Evolutionary conservation across 2,329 filamentous ascomycete genomes (phyloP).

Genomic region (Arthrobotrys sphaeroides): DNA sequence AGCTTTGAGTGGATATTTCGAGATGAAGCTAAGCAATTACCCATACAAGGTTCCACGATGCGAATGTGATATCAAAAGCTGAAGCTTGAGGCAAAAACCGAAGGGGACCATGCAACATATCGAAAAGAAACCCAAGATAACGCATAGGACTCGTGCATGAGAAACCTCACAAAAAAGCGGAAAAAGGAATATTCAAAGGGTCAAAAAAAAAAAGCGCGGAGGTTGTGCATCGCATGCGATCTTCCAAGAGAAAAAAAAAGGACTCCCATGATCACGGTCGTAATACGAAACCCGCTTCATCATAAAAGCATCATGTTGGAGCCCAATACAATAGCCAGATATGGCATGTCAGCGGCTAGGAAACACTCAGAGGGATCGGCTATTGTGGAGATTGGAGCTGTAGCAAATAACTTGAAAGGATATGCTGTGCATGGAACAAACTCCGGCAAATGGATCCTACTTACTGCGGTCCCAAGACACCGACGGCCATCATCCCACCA

Average conservation of each 20-base stretch:
- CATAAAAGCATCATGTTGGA: constrained; percentile 33
- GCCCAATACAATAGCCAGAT: constrained; percentile 46
- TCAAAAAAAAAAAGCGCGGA: not conserved
- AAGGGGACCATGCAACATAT: constrained; percentile 10
- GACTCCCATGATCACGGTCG: constrained; percentile 35
- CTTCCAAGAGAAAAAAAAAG: constrained; percentile 1
- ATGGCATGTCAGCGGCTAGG: constrained; percentile 53
- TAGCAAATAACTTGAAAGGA: constrained; percentile 55
- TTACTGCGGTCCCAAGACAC: constrained; percentile 38
- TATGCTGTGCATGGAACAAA: constrained; percentile 42
- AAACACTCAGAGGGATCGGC: constrained; percentile 33
- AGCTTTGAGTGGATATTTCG: constrained; percentile 17
- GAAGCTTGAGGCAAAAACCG: constrained; percentile 50
- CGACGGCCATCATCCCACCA: constrained; percentile 50
- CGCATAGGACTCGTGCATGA: constrained; percentile 7
- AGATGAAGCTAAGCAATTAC: constrained; percentile 28
- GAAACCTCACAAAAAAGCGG: not conserved
- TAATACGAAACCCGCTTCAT: constrained; percentile 47
- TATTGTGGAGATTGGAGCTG: constrained; percentile 52
- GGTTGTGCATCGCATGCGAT: not conserved
- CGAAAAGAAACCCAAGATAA: constrained; percentile 19
- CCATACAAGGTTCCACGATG: constrained; percentile 29
- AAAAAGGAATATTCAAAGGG: not conserved
- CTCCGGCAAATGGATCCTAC: constrained; percentile 49
- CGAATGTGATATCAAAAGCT: constrained; percentile 29